These are phyloP conservation scores for Rhytidhysteron rufulum DNA, from an alignment of 2,329 filamentous ascomycete species.

Conservation along the genomic window DNA sequence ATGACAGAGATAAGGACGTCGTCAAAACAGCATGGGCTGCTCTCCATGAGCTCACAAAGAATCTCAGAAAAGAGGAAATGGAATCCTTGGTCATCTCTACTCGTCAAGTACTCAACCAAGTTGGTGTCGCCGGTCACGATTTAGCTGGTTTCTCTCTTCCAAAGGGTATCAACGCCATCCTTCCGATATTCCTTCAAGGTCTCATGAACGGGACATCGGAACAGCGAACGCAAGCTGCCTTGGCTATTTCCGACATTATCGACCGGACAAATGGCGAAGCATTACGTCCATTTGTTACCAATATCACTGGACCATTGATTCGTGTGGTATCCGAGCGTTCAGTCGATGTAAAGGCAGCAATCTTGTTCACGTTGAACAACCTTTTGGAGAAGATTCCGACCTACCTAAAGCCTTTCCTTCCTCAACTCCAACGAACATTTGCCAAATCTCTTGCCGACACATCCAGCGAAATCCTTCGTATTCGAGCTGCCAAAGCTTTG, in stretches of 20 bases:
- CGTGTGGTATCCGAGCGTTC: slow-evolving; percentile 96
- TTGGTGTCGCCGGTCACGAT: slow-evolving; percentile 80
- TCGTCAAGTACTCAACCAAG: slow-evolving; percentile 77
- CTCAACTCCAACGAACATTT: slow-evolving; percentile 94
- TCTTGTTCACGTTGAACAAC: slow-evolving; percentile 90
- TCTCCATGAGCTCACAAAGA: slow-evolving; percentile 81
- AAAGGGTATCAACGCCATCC: slow-evolving; percentile 93
- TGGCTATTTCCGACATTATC: slow-evolving; percentile 93
- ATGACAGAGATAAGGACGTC: slow-evolving; percentile 77
- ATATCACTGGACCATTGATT: slow-evolving; percentile 95
- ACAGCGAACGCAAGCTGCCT: slow-evolving; percentile 84
- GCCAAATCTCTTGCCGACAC: slow-evolving; percentile 92
- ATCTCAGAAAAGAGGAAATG: slow-evolving; percentile 95
- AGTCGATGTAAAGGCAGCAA: slow-evolving; percentile 92
- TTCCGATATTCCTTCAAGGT: slow-evolving; percentile 96
- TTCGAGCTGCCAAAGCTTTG: slow-evolving; percentile 85
- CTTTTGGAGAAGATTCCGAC: slow-evolving; percentile 93
- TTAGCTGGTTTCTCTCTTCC: slow-evolving; percentile 84
- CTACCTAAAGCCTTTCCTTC: slow-evolving; percentile 93
- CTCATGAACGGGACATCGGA: slow-evolving; percentile 94
- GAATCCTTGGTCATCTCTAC: slow-evolving; percentile 85
- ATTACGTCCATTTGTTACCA: slow-evolving; percentile 90
- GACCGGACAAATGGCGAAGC: slow-evolving; percentile 85
- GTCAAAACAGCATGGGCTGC: slow-evolving; percentile 89
- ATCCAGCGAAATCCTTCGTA: slow-evolving; percentile 81